phyloP scores from a whole-genome alignment of 179 eudicot genomes.

The Patellifolia procumbens region DNA sequence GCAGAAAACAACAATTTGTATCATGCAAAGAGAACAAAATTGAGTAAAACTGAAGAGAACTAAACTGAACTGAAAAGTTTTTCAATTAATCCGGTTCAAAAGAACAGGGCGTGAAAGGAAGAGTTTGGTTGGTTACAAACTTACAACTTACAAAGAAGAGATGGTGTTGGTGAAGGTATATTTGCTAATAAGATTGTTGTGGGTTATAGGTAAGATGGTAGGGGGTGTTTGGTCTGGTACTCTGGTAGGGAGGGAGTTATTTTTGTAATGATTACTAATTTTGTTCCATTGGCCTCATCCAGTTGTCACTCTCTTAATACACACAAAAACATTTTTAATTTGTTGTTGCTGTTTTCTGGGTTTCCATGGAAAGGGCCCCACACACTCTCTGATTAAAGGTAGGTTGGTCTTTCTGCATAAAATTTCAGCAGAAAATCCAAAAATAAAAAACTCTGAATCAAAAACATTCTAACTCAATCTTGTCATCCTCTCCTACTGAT shows the following conservation, averaged over 20 bases:
- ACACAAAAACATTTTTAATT: conserved; percentile 1
- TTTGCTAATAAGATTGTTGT: conserved; percentile 38
- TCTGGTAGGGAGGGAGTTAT: conserved; percentile 14
- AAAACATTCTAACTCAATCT: conserved; percentile 30
- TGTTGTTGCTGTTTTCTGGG: conserved; percentile 13
- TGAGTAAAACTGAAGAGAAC: too few species aligned
- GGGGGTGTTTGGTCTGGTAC: conserved; percentile 23
- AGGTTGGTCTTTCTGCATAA: conserved; percentile 34
- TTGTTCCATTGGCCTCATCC: conserved; percentile 43
- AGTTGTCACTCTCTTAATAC: conserved; percentile 38
- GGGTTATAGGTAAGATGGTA: conserved; percentile 9
- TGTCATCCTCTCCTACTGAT: conserved; percentile 21
- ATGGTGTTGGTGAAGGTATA: conserved; percentile 26
- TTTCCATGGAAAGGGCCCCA: conserved; percentile 31
- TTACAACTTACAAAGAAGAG: neutral
- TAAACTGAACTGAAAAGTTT: too few species aligned
- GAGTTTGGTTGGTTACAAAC: conserved; percentile 19
- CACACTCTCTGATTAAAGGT: conserved; percentile 50
- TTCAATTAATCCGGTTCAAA: too few species aligned
- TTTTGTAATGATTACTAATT: conserved; percentile 52
- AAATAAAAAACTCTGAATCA: conserved; percentile 12
- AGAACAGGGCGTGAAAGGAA: neutral
- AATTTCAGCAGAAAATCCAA: conserved; percentile 24
- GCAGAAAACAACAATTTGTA: too few species aligned
- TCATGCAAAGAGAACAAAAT: too few species aligned